Evolutionary conservation across 331 rosid species (phyloP).

Genomic region (Acacia pycnantha): DNA sequence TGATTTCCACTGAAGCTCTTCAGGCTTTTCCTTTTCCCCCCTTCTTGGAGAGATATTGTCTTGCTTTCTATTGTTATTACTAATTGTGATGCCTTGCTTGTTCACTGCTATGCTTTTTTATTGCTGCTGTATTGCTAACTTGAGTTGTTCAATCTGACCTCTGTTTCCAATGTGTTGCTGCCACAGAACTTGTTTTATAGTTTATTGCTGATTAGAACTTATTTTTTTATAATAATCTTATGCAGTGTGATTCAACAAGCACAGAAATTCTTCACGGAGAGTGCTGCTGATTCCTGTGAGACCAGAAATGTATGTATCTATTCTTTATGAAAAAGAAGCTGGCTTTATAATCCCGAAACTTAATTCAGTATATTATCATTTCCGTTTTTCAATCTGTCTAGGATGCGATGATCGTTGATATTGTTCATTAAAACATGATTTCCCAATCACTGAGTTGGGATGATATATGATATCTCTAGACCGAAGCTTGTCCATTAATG

Average conservation of each 20-base stretch:
- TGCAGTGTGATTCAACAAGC: conserved; percentile 83
- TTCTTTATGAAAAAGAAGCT: neutral
- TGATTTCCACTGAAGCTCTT: neutral
- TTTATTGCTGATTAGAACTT: neutral
- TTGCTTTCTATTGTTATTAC: conserved; percentile 18
- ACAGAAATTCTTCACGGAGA: conserved; percentile 63
- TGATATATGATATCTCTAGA: neutral
- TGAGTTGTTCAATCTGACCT: conserved; percentile 26
- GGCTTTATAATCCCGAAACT: conserved; percentile 17
- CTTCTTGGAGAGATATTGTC: neutral
- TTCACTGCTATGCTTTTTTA: conserved; percentile 4
- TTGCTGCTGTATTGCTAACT: conserved; percentile 15
- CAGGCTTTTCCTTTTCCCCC: neutral
- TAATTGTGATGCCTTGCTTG: conserved; percentile 5
- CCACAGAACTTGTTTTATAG: neutral
- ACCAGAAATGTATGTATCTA: conserved; percentile 68
- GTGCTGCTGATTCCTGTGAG: conserved; percentile 42
- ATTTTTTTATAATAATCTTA: neutral
- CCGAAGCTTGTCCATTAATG: neutral
- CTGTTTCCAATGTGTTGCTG: conserved; percentile 27
- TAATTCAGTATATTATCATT: conserved; percentile 4
- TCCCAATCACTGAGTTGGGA: neutral
- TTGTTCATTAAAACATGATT: conserved; percentile 22
- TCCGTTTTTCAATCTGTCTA: conserved; percentile 1
- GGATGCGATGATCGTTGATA: conserved; percentile 8